These are phyloP conservation scores for Diplodia scrobiculata DNA, from an alignment of 2,329 filamentous ascomycete species.

Conservation along the genomic window DNA sequence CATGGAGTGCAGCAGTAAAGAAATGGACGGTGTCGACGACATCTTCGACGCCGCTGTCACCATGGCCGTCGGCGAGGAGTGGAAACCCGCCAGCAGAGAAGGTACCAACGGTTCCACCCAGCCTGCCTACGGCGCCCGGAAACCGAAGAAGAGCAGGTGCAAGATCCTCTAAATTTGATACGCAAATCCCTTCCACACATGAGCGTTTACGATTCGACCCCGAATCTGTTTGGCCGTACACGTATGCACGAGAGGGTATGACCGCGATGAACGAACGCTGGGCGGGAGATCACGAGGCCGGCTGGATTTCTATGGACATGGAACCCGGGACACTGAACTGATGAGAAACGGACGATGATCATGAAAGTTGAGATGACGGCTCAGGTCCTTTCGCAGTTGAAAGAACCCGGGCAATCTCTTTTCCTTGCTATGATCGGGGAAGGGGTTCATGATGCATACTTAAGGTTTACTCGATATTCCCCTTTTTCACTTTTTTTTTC, in stretches of 20 bases:
- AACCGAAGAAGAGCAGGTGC: constrained; percentile 46
- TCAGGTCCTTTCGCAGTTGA: neutral
- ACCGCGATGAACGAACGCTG: constrained; percentile 28
- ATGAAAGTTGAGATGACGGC: constrained; percentile 15
- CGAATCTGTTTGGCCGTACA: constrained; percentile 5
- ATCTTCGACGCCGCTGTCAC: constrained; percentile 92
- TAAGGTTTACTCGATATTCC: constrained; percentile 1
- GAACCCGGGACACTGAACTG: neutral
- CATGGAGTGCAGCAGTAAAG: constrained; percentile 98
- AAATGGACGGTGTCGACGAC: constrained; percentile 93
- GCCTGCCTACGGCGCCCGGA: constrained; percentile 39
- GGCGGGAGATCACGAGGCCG: constrained; percentile 21
- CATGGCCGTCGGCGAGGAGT: constrained; percentile 77
- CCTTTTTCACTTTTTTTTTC: neutral
- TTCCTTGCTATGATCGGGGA: constrained; percentile 24
- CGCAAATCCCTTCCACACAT: neutral
- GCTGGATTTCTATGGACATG: constrained; percentile 14
- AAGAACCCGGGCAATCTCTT: constrained; percentile 7
- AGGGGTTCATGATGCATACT: constrained; percentile 26
- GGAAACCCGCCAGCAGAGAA: constrained; percentile 32
- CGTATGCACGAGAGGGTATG: constrained; percentile 18
- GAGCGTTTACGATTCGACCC: constrained; percentile 20
- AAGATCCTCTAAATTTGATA: constrained; percentile 41
- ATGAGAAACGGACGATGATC: constrained; percentile 25
- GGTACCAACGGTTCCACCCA: constrained; percentile 24